Conservation (phyloP, 1,284 basidiomycete species). For the Rhodotorula sp. region DNA sequence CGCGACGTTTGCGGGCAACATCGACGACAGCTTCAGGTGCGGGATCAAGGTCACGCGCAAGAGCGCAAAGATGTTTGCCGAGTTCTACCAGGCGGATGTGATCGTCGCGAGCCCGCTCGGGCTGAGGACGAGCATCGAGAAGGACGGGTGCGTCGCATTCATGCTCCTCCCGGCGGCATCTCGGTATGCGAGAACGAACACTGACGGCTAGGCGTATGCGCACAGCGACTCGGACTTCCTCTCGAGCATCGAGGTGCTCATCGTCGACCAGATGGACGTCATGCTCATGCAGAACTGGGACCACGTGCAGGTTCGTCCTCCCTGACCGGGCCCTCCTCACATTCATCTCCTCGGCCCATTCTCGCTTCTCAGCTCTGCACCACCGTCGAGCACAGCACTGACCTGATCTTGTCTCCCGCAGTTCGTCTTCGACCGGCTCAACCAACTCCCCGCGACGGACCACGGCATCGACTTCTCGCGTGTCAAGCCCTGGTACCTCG, state of each 20-base stretch:
- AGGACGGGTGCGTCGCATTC: slow-evolving; percentile 59
- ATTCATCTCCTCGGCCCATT: no score
- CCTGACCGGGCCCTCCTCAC: no score
- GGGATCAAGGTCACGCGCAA: slow-evolving; percentile 92
- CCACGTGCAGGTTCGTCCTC: slow-evolving; percentile 73
- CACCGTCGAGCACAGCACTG: background rate
- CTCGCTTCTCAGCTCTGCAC: background rate
- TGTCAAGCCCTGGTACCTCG: slow-evolving; percentile 96
- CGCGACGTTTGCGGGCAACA: slow-evolving; percentile 93
- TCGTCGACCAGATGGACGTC: slow-evolving; percentile 91
- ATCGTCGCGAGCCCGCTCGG: slow-evolving; percentile 93
- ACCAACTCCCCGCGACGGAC: slow-evolving; percentile 86
- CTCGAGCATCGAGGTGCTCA: slow-evolving; percentile 87
- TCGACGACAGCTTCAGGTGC: slow-evolving; percentile 91
- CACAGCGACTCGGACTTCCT: slow-evolving; percentile 69
- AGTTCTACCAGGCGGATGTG: slow-evolving; percentile 87
- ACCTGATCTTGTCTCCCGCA: slow-evolving; percentile 51
- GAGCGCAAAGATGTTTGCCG: slow-evolving; percentile 80
- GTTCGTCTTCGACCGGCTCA: slow-evolving; percentile 83
- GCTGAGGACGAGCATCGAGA: slow-evolving; percentile 87
- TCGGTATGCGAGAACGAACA: no score
- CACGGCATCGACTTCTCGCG: slow-evolving; percentile 94
- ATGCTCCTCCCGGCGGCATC: no score
- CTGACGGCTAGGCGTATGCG: no score
- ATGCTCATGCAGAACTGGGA: slow-evolving; percentile 99